phyloP scores from a whole-genome alignment of 225 moss, liverwort and hornwort genomes.

The Sphagnum contortum region DNA sequence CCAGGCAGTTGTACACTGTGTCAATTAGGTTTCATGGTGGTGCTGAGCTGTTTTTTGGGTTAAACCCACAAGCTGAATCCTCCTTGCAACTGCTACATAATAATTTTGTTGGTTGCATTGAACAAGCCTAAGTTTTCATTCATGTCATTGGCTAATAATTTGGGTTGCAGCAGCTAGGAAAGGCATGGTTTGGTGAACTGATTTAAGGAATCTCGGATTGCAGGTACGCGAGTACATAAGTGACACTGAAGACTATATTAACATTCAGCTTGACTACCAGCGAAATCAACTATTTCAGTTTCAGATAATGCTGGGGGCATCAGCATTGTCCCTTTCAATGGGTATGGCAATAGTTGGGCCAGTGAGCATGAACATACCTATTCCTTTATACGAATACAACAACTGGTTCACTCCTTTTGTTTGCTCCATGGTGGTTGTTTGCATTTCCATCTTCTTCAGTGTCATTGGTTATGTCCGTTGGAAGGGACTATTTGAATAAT shows the following conservation, averaged over 20 bases:
- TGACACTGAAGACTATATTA: constrained; percentile 87
- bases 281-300: constrained; percentile 90
- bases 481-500: constrained; percentile 84
- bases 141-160: too few species aligned
- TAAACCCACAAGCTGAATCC: too few species aligned
- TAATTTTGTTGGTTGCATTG: too few species aligned
- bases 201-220: neutral
- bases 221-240: constrained; percentile 81
- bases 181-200: too few species aligned
- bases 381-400: constrained; percentile 17
- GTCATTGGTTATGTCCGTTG: constrained; percentile 56
- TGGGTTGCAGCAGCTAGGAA: too few species aligned
- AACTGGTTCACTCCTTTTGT: constrained; percentile 33
- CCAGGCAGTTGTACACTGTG: too few species aligned
- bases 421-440: neutral
- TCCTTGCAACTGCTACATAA: too few species aligned
- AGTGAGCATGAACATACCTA: constrained; percentile 60
- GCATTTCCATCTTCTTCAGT: constrained; percentile 26
- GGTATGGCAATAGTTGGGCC: constrained; percentile 31
- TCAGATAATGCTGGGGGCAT: constrained; percentile 68
- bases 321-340: constrained; percentile 43
- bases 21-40: too few species aligned
- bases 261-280: constrained; percentile 85
- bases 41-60: too few species aligned
- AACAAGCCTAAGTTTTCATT: too few species aligned